These are phyloP conservation scores for Trapa incisa DNA, from an alignment of 345 rosid genomes.

Conservation along the genomic window DNA sequence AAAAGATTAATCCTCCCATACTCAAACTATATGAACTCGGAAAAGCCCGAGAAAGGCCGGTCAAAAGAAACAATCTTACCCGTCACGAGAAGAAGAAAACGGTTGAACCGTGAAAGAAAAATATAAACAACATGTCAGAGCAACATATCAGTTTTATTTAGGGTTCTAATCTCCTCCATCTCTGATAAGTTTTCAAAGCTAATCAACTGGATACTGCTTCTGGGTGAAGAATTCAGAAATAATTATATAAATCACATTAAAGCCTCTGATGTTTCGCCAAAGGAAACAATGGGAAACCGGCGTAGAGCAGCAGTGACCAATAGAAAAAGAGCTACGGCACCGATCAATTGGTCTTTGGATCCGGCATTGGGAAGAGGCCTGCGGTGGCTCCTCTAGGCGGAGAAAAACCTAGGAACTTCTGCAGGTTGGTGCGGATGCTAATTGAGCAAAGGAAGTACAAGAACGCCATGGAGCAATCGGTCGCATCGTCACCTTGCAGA, in stretches of 20 bases:
- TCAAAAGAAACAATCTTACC: no score
- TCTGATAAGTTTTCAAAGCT: no score
- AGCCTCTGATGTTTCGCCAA: background rate
- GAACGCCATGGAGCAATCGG: slow-evolving; percentile 97
- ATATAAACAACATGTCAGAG: no score
- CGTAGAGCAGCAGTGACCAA: background rate
- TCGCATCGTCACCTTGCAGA: slow-evolving; percentile 62
- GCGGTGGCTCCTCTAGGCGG: slow-evolving; percentile 71
- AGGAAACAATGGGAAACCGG: background rate
- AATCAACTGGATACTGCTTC: no score
- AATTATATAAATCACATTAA: background rate
- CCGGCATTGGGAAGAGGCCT: slow-evolving; percentile 93
- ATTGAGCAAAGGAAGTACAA: slow-evolving; percentile 75
- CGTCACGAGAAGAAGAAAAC: no score
- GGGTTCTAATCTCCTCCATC: no score
- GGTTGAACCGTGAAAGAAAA: no score
- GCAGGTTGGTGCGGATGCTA: slow-evolving; percentile 81
- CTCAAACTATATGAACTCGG: no score
- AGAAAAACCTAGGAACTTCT: slow-evolving; percentile 71
- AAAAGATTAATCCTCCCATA: no score
- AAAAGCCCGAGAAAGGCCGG: no score
- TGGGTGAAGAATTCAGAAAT: background rate
- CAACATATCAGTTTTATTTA: no score
- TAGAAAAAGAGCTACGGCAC: background rate
- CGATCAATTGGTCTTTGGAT: slow-evolving; percentile 63